These are phyloP conservation scores for Cyclanthera cordifolia DNA, from an alignment of 306 rosid genomes.

Conservation along the genomic window DNA sequence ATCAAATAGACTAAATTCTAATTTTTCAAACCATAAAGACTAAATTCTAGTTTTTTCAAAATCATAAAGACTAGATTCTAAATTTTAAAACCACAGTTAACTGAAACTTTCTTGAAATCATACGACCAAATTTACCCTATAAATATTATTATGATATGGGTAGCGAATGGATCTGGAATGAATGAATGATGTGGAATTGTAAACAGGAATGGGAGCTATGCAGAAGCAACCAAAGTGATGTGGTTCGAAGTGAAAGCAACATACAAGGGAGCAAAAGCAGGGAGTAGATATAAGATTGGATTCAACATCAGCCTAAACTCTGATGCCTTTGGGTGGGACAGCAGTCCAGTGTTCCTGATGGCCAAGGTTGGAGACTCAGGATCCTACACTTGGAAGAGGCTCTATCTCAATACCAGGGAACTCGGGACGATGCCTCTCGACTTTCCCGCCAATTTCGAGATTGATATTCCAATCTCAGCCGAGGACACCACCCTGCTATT, in stretches of 20 bases:
- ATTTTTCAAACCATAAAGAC: no score
- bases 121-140: no score
- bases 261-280: neutral
- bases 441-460: neutral
- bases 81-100: no score
- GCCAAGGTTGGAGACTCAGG: neutral
- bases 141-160: no score
- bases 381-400: neutral
- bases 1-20: no score
- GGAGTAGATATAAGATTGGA: neutral
- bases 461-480: neutral
- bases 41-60: no score
- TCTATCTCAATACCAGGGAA: neutral
- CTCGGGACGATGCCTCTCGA: neutral
- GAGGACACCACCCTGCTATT: constrained; percentile 4
- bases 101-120: no score
- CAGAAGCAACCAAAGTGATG: neutral
- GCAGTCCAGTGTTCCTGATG: constrained; percentile 7
- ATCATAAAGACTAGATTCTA: no score
- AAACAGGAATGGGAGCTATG: neutral
- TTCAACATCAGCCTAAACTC: neutral
- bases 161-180: neutral
- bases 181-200: neutral
- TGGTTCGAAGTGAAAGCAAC: constrained; percentile 12
- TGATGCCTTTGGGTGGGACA: neutral